A percentile compares a stretch with the other conserved stretches of the same genome.
Evolutionary conservation across 2,329 filamentous ascomycete species (phyloP).

Genomic region (Cladosporium colombiae): DNA sequence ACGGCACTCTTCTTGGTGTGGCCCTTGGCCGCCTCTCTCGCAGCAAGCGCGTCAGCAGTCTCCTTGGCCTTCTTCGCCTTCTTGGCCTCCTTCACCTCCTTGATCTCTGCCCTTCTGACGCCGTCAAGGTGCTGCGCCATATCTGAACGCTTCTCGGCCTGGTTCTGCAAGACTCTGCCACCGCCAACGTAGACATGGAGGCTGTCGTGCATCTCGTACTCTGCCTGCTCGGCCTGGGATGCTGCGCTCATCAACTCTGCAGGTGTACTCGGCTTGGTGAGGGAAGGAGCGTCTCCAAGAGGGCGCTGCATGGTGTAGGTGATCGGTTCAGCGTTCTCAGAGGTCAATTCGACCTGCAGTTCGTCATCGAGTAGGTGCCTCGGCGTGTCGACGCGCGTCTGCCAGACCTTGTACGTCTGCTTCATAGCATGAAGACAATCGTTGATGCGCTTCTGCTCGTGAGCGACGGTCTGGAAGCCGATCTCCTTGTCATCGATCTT

Average conservation of each 20-base stretch:
- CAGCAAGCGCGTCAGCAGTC: neutral
- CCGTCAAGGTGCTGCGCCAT: neutral
- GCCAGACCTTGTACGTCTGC: neutral
- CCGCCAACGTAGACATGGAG: neutral
- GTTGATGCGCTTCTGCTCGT: constrained; percentile 2
- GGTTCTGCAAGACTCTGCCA: constrained; percentile 4
- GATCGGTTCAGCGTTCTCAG: neutral
- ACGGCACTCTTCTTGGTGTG: neutral
- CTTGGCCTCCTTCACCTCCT: neutral
- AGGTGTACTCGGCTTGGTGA: neutral
- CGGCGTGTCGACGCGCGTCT: neutral
- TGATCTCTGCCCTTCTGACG: neutral
- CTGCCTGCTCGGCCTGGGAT: neutral
- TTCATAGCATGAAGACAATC: neutral
- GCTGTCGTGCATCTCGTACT: constrained; percentile 1
- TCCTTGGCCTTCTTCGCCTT: neutral
- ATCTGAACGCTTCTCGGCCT: neutral
- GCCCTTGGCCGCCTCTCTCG: neutral
- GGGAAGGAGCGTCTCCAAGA: neutral
- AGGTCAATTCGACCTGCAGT: neutral
- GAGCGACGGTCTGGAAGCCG: neutral
- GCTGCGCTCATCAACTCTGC: neutral
- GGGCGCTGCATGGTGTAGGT: neutral
- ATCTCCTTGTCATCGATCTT: neutral
- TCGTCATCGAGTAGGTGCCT: neutral